These are phyloP conservation scores for Hanseniaspora jakobsenii DNA, from an alignment of 805 yeast genomes.

Conservation along the genomic window DNA sequence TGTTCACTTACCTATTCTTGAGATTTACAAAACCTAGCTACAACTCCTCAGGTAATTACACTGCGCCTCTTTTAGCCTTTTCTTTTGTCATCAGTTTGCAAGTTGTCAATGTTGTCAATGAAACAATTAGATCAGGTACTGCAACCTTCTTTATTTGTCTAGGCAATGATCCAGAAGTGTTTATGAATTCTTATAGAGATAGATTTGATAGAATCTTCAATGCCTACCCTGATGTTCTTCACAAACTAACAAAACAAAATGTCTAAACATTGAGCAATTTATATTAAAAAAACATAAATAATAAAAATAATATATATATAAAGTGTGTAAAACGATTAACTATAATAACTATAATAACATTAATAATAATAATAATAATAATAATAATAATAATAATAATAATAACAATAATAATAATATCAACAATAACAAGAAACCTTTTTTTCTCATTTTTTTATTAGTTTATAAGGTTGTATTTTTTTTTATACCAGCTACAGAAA, in stretches of 20 bases:
- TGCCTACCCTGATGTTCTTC: constrained; percentile 57
- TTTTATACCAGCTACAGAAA: constrained; percentile 70
- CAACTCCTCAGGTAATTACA: constrained; percentile 45
- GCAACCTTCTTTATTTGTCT: constrained; percentile 75
- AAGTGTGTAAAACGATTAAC: too few species aligned
- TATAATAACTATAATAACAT: too few species aligned
- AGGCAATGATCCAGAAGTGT: constrained; percentile 75
- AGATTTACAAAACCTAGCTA: constrained; percentile 56
- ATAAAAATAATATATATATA: not conserved
- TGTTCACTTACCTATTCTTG: constrained; percentile 54
- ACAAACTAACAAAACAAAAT: constrained; percentile 34
- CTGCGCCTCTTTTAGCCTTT: constrained; percentile 66
- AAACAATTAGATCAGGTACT: constrained; percentile 68
- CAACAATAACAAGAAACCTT: too few species aligned
- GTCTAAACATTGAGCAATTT: constrained; percentile 16
- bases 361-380: not conserved
- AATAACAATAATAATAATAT: too few species aligned
- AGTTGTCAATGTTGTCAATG: constrained; percentile 57
- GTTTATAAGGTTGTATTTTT: constrained; percentile 36
- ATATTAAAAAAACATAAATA: not conserved
- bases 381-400: too few species aligned
- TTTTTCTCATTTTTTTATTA: too few species aligned
- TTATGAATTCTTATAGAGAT: constrained; percentile 59
- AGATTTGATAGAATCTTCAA: constrained; percentile 51
- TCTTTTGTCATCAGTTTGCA: constrained; percentile 63